These are phyloP conservation scores for Neofusicoccum kwambonambiense DNA, from an alignment of 2,329 filamentous ascomycete species.

Conservation along the genomic window DNA sequence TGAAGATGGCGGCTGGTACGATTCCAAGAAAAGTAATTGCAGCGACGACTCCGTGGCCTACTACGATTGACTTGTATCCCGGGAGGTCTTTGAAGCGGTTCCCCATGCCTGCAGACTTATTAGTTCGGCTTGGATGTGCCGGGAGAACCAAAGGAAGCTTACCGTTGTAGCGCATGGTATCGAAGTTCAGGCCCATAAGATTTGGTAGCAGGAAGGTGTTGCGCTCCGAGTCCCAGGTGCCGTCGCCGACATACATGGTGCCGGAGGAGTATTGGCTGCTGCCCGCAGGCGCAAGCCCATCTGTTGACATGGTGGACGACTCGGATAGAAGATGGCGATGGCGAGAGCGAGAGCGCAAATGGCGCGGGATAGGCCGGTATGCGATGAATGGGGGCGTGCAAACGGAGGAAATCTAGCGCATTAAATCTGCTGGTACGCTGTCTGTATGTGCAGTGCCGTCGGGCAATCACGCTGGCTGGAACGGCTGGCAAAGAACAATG, in stretches of 20 bases:
- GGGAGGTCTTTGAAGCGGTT: constrained; percentile 70
- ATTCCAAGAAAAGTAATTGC: constrained; percentile 72
- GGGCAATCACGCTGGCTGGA: neutral
- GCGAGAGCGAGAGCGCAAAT: no score
- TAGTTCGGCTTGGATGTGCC: neutral
- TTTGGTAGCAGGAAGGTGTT: constrained; percentile 79
- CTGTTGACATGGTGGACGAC: constrained; percentile 54
- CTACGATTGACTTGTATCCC: constrained; percentile 69
- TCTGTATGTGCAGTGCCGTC: constrained; percentile 4
- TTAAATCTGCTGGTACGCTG: neutral
- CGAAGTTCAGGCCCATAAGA: constrained; percentile 72
- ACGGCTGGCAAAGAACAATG: neutral
- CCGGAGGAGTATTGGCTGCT: constrained; percentile 70
- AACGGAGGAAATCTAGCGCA: neutral
- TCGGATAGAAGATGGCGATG: neutral
- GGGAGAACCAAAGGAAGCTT: constrained; percentile 26
- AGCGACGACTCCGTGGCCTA: constrained; percentile 70
- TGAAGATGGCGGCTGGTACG: constrained; percentile 71
- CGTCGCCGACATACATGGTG: constrained; percentile 76
- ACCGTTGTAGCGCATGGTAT: constrained; percentile 85
- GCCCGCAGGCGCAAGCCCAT: constrained; percentile 64
- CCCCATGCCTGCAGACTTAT: constrained; percentile 66
- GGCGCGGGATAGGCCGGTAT: neutral
- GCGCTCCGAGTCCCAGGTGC: constrained; percentile 76
- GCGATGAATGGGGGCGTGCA: neutral